Evolutionary conservation across 768 basidiomycete species (phyloP).

Genomic region (Saitozyma sp.): DNA sequence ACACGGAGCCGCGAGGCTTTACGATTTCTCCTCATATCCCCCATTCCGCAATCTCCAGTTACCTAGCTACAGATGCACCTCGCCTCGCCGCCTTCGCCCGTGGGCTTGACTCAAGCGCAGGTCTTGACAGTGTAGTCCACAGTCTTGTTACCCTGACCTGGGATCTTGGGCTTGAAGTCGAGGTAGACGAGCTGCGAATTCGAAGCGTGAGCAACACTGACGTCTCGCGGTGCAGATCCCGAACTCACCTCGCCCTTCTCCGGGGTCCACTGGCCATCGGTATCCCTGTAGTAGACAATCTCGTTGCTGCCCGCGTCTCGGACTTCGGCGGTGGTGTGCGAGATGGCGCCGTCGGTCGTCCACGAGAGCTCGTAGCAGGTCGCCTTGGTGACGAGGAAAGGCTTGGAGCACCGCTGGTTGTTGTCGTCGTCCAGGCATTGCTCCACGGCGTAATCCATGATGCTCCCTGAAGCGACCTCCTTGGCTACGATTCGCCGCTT

Average conservation of each 20-base stretch:
- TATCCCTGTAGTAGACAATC: constrained; percentile 48
- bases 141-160: constrained; percentile 41
- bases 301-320: constrained; percentile 42
- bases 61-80: too few relatives aligned
- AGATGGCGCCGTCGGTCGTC: constrained; percentile 45
- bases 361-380: constrained; percentile 47
- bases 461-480: constrained; percentile 36
- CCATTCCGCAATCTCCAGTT: too few relatives aligned
- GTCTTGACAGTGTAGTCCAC: constrained; percentile 45
- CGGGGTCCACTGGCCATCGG: constrained; percentile 48
- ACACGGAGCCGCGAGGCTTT: too few relatives aligned
- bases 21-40: too few relatives aligned
- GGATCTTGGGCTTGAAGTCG: constrained; percentile 49
- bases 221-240: neutral
- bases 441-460: constrained; percentile 47
- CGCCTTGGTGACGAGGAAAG: constrained; percentile 43
- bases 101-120: constrained; percentile 30
- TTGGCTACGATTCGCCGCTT: constrained; percentile 15
- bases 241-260: constrained; percentile 46
- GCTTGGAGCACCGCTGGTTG: constrained; percentile 44
- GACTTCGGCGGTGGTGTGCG: constrained; percentile 49
- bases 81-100: too few relatives aligned
- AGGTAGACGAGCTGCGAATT: constrained; percentile 40
- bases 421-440: constrained; percentile 45
- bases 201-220: neutral